Conservation (phyloP, 371 early-diverging fungal genomes). For the Dinochytrium kinnereticum region DNA sequence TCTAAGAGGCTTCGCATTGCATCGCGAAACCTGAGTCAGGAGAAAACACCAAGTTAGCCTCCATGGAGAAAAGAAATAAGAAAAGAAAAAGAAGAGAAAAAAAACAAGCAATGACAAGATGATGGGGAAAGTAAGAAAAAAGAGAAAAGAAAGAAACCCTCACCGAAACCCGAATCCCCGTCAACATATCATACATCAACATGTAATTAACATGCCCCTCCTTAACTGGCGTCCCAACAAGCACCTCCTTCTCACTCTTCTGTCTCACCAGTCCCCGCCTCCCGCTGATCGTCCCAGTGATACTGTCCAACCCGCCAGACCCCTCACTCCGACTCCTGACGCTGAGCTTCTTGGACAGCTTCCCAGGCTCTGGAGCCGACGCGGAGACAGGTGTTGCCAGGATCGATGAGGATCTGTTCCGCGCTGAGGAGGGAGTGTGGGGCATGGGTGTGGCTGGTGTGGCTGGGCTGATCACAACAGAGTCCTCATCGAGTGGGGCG, state of each 20-base stretch:
- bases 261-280: slow-evolving; percentile 15
- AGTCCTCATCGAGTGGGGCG: slow-evolving; percentile 8
- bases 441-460: not conserved
- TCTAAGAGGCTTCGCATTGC: slow-evolving; percentile 81
- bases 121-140: not conserved
- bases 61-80: no score
- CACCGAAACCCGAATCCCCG: slow-evolving; percentile 66
- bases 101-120: no score
- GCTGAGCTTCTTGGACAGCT: not conserved
- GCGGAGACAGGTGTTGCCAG: not conserved
- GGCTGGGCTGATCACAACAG: not conserved
- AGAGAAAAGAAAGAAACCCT: not conserved
- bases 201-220: slow-evolving; percentile 75
- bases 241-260: slow-evolving; percentile 44
- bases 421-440: not conserved
- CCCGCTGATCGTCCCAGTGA: not conserved
- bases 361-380: slow-evolving; percentile 2
- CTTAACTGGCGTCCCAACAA: slow-evolving; percentile 58
- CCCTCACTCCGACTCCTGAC: slow-evolving; percentile 12
- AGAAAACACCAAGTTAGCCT: no score
- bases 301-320: not conserved
- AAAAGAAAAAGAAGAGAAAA: no score
- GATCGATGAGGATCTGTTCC: not conserved
- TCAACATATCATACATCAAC: slow-evolving; percentile 98
- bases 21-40: slow-evolving; percentile 69